Conservation (phyloP, 179 eudicot species). For the Spinacia oleracea region DNA sequence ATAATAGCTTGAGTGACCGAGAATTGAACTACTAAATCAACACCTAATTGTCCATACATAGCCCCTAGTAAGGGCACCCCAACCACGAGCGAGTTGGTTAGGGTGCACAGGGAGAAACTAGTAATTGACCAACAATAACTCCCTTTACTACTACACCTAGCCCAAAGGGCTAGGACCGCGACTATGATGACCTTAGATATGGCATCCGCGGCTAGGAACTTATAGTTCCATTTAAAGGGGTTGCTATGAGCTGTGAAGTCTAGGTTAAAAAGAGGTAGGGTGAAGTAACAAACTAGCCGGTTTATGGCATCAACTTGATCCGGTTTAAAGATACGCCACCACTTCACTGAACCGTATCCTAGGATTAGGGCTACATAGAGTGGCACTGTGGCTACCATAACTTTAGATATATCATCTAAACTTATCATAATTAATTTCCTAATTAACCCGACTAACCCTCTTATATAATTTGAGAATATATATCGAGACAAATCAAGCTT, state of each 20-base stretch:
- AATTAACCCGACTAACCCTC: too few species aligned
- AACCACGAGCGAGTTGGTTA: conserved; percentile 59
- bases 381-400: conserved; percentile 65
- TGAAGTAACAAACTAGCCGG: conserved; percentile 62
- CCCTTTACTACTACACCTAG: conserved; percentile 56
- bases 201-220: conserved; percentile 62
- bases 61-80: conserved; percentile 65
- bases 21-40: conserved; percentile 59
- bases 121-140: conserved; percentile 70
- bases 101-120: conserved; percentile 53
- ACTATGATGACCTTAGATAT: conserved; percentile 65
- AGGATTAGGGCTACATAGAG: conserved; percentile 62
- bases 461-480: too few species aligned
- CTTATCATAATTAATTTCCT: conserved; percentile 45
- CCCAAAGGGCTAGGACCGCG: conserved; percentile 57
- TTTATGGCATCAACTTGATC: conserved; percentile 73
- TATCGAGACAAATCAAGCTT: too few species aligned
- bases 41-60: conserved; percentile 58
- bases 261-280: conserved; percentile 63
- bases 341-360: conserved; percentile 72
- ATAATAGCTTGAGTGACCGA: conserved; percentile 59
- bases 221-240: conserved; percentile 65
- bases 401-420: conserved; percentile 68
- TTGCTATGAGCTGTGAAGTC: conserved; percentile 64
- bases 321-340: conserved; percentile 66